These are phyloP conservation scores for Candida glaebosa DNA, from an alignment of 805 yeast genomes.

Conservation along the genomic window DNA sequence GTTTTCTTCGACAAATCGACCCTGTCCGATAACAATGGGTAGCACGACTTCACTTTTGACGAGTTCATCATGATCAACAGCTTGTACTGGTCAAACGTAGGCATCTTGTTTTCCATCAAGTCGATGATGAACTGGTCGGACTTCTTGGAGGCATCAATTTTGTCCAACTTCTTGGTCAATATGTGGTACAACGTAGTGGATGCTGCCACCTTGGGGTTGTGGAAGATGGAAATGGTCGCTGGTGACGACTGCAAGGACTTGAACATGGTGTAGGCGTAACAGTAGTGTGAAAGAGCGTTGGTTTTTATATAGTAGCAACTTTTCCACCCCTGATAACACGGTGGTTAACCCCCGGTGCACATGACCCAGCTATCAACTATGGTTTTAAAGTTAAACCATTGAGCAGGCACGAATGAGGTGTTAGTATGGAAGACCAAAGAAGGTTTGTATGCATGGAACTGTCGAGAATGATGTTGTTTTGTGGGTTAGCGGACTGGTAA, in stretches of 20 bases:
- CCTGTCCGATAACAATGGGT: slow-evolving; percentile 35
- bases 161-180: slow-evolving; percentile 27
- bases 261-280: slow-evolving; percentile 28
- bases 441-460: too few relatives aligned
- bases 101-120: slow-evolving; percentile 36
- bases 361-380: too few relatives aligned
- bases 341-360: too few relatives aligned
- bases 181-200: slow-evolving; percentile 27
- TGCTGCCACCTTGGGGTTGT: slow-evolving; percentile 32
- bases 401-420: too few relatives aligned
- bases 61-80: slow-evolving; percentile 25
- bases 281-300: too few relatives aligned
- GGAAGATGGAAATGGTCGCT: slow-evolving; percentile 40
- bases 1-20: slow-evolving; percentile 8
- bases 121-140: slow-evolving; percentile 29
- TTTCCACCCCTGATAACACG: background rate
- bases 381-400: too few relatives aligned
- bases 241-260: slow-evolving; percentile 41
- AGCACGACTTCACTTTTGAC: slow-evolving; percentile 28
- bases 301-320: too few relatives aligned
- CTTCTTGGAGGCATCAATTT: slow-evolving; percentile 18
- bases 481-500: too few relatives aligned
- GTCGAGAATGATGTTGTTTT: too few relatives aligned
- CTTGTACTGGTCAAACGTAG: slow-evolving; percentile 40
- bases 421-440: too few relatives aligned